Conservation (phyloP, 1,139 yeast species). For the Lodderomyces orthopsilosis region DNA sequence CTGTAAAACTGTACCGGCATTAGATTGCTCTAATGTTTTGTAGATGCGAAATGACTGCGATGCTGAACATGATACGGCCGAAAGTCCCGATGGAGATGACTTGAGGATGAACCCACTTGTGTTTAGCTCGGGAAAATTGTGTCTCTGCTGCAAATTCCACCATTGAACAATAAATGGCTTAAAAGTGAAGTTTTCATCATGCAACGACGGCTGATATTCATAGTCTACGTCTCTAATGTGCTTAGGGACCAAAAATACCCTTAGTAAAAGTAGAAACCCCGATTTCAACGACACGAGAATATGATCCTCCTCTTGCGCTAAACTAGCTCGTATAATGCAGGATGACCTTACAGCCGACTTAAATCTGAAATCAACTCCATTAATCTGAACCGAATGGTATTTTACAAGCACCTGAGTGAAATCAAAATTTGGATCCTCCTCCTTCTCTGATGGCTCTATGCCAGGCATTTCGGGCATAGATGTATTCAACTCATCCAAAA, state of each 20-base stretch:
- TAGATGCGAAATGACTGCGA: slow-evolving; percentile 38
- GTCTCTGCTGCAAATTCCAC: slow-evolving; percentile 34
- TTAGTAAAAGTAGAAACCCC: slow-evolving; percentile 39
- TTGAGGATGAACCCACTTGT: slow-evolving; percentile 35
- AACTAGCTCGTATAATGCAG: slow-evolving; percentile 23
- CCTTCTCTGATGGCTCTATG: neutral
- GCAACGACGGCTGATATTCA: slow-evolving; percentile 13
- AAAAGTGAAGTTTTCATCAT: slow-evolving; percentile 19
- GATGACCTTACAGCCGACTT: slow-evolving; percentile 39
- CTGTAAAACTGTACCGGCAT: slow-evolving; percentile 38
- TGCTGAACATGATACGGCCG: slow-evolving; percentile 39
- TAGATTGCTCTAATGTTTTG: slow-evolving; percentile 32
- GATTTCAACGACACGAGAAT: slow-evolving; percentile 41
- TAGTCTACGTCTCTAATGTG: slow-evolving; percentile 27
- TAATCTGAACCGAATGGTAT: slow-evolving; percentile 33
- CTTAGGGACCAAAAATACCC: slow-evolving; percentile 36
- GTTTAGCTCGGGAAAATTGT: slow-evolving; percentile 15
- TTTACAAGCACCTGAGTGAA: slow-evolving; percentile 30
- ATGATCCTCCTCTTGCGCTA: slow-evolving; percentile 36
- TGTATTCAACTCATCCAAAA: slow-evolving; percentile 10
- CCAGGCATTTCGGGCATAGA: neutral
- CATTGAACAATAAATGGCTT: slow-evolving; percentile 52
- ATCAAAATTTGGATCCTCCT: slow-evolving; percentile 8
- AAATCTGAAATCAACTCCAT: slow-evolving; percentile 32
- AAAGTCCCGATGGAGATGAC: slow-evolving; percentile 31